Base-by-base conservation (phyloP, 768 basidiomycete species). In the Tulasnella sp. region DNA sequence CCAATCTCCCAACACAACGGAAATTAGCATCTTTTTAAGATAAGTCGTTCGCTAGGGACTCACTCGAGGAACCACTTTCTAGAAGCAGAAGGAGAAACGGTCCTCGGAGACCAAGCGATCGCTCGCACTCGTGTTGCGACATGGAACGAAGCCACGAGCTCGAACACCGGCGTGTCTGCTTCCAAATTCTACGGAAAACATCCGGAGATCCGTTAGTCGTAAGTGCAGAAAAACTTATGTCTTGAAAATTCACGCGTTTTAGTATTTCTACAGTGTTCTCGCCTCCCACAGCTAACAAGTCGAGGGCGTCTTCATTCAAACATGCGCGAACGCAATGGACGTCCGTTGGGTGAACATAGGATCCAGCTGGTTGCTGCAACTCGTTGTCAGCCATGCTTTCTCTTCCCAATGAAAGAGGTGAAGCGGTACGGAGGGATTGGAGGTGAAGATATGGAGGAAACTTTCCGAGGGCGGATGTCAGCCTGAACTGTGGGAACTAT, bases 61-160 rank as follows among this genome's bases (percentile, higher is more conserved):
- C 61, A 88, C 87, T 89, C 83, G 31, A 88, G 71, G 49, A 74
- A 65, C 87, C 87, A 90, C 35, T 75, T 70, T 55, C 82, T 80
- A 52, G 75, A 75, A 17, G 39, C 45, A 23, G 70, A 69, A 12
- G 79, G 83, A 4, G 87, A 89, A 5, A 79, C 70, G 6, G 84
- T 73, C 11, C 74, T 71, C 37, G 84, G 74, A 2, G 87, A 89
- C 82, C 85, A 90, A 2, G 87, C 84, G 12, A 90, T 67, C 4
- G 88, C 77, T 2, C 84, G 86, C 40, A 85, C 74, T 49, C 79
- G 75, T 8, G 75, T 73, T 17, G 87, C 86, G 40, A 89, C 69
- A 69, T 85, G 77, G 64, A 89, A 89, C 17, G 79, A 79, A 41
- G 85, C 85, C 63, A 90, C 63, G 34, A 70, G 70, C 58, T 71